phyloP scores from a whole-genome alignment of 179 eudicot genomes.

The Vitellaria paradoxa region DNA sequence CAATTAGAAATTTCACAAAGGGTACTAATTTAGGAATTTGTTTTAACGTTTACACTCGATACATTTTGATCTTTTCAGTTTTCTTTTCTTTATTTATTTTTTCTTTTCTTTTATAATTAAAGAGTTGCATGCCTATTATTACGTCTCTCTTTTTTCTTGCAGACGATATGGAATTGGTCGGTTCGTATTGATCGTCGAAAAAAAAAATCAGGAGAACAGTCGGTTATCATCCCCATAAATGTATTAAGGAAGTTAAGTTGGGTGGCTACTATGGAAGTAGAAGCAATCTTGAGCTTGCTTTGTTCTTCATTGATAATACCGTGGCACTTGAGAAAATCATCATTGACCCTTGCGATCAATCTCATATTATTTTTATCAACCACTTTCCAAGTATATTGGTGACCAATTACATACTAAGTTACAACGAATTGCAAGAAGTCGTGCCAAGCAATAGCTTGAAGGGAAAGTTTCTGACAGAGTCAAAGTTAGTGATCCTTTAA shows the following conservation, averaged over 20 bases:
- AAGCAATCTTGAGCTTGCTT: conserved; percentile 24
- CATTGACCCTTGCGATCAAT: conserved; percentile 26
- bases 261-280: conserved; percentile 25
- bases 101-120: no score
- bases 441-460: conserved; percentile 22
- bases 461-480: background rate
- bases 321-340: conserved; percentile 24
- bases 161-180: no score
- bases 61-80: no score
- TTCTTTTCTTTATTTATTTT: no score
- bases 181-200: conserved; percentile 6
- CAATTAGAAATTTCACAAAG: no score
- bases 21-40: no score
- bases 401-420: background rate
- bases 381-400: background rate
- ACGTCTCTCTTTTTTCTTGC: no score
- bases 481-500: no score
- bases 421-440: conserved; percentile 18
- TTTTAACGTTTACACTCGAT: no score
- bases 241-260: conserved; percentile 23
- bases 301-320: conserved; percentile 24
- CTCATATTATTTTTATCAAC: conserved; percentile 1
- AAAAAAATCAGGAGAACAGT: conserved; percentile 17
- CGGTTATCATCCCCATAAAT: conserved; percentile 14
- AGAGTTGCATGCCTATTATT: no score